A percentile compares a stretch with the other conserved stretches of the same genome.
phyloP scores from a whole-genome alignment of 2,329 filamentous ascomycete species.

The Xylariaceae sp. region DNA sequence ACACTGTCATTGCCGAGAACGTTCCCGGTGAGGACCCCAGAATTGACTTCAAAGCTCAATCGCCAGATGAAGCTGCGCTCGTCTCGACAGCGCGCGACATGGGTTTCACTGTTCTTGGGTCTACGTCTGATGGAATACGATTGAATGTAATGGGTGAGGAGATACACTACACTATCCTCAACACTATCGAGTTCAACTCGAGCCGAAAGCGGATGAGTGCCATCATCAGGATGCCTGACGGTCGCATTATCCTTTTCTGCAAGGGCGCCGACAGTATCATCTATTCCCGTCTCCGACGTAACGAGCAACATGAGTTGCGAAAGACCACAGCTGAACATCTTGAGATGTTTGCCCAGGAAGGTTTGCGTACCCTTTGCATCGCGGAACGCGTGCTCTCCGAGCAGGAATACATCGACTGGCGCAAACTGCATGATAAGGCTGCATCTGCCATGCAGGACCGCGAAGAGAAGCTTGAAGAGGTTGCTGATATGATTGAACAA shows the following conservation, averaged over 20 bases:
- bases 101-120: conserved; percentile 86
- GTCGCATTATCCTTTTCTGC: conserved; percentile 84
- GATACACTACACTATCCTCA: conserved; percentile 77
- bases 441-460: conserved; percentile 77
- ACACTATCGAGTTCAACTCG: conserved; percentile 96
- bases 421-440: conserved; percentile 78
- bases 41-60: conserved; percentile 95
- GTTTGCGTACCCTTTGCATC: conserved; percentile 89
- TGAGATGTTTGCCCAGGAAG: conserved; percentile 94
- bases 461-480: conserved; percentile 87
- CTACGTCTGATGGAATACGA: conserved; percentile 72
- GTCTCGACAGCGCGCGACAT: conserved; percentile 92
- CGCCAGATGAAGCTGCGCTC: conserved; percentile 89
- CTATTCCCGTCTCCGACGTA: conserved; percentile 80
- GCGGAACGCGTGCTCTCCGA: conserved; percentile 77
- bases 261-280: conserved; percentile 98
- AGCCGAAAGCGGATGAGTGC: conserved; percentile 96
- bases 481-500: conserved; percentile 86
- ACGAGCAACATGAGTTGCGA: conserved; percentile 80
- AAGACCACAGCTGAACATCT: conserved; percentile 84
- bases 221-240: conserved; percentile 90
- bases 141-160: conserved; percentile 85
- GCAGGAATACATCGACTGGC: conserved; percentile 80
- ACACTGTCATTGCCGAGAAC: conserved; percentile 89
- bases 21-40: conserved; percentile 83